Base-by-base conservation (phyloP, 768 basidiomycete species). In the Suillus variegatus region DNA sequence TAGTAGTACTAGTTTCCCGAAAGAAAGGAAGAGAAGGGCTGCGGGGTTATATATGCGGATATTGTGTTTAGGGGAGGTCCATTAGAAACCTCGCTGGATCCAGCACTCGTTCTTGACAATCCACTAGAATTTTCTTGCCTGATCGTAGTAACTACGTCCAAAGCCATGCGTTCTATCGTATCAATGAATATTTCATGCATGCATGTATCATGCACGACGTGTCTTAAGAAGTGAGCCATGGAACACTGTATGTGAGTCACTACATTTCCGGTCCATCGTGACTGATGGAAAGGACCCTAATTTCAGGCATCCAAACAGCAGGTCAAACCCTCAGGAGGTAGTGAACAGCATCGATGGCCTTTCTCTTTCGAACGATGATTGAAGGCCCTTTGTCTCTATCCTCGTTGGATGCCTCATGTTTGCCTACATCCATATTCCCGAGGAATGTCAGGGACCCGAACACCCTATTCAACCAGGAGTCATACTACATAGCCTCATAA, bases 61-160 rank as follows among this genome's bases (percentile, higher is more conserved):
- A 7, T 55, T 20, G 54, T 55, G 54, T 55, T 55, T 55, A 55
- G 54, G 54, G 54, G 54, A 55, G 54, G 54, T 36, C 54, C 36
- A 55, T 55, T 35, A 6, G 35, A 55, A 55, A 55, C 54, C 32
- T 12, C 12, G 35, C 35, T 38, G 6, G 6, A 28, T 28, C 28
- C 51, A 52, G 25, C 49, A 25, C 25, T 51, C 49, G 16, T 52
- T 10, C 14, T 18, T 18, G 51, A 52, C 8, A 2, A 35, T 55
- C 54, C 54, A 12, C 18, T 35, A 20, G 54, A 55, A 55, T 12
- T 20, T 32, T 32, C 52, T 18, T 16, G 25, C 16, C 28, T 32
- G 52, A 54, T 54, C 28, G 52, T 32, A 54, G 52, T 54, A 28
- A 52, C 52, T 18, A 54, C 51, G 16, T 28, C 25, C 25, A 52